Percentiles rank a stretch among this genome's conserved stretches.
Conservation (phyloP, 148 eudicot genomes). For the Arctostaphylos glauca region DNA sequence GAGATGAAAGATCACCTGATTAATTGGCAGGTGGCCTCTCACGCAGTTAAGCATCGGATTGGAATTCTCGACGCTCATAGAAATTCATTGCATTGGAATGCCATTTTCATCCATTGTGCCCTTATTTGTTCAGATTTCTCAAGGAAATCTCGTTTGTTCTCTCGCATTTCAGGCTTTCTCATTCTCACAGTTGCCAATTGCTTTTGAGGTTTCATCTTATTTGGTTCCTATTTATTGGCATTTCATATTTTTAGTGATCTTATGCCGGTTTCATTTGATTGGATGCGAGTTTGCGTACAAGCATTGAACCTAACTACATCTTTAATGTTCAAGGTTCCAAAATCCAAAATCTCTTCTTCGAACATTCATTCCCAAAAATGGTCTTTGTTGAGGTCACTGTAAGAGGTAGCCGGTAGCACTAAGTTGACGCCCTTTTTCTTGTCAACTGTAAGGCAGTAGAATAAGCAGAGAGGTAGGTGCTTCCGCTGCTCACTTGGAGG, state of each 20-base stretch:
- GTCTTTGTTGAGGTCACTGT: neutral
- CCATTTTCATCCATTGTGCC: neutral
- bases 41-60: neutral
- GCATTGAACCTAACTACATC: neutral
- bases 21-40: neutral
- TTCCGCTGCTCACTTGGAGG: neutral
- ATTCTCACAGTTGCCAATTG: neutral
- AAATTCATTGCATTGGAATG: neutral
- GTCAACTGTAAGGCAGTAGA: neutral
- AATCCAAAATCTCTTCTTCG: neutral
- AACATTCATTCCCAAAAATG: neutral
- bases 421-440: neutral
- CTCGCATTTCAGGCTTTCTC: neutral
- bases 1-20: neutral
- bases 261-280: neutral
- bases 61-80: neutral
- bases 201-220: neutral
- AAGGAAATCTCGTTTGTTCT: neutral
- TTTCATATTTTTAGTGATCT: neutral
- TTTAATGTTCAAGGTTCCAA: neutral
- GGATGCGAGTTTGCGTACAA: neutral
- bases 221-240: neutral
- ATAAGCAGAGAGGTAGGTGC: neutral
- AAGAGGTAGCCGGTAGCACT: neutral
- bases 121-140: neutral